Base-by-base conservation (phyloP, 75 land plant genomes). In the Sequoiadendron giganteum region DNA sequence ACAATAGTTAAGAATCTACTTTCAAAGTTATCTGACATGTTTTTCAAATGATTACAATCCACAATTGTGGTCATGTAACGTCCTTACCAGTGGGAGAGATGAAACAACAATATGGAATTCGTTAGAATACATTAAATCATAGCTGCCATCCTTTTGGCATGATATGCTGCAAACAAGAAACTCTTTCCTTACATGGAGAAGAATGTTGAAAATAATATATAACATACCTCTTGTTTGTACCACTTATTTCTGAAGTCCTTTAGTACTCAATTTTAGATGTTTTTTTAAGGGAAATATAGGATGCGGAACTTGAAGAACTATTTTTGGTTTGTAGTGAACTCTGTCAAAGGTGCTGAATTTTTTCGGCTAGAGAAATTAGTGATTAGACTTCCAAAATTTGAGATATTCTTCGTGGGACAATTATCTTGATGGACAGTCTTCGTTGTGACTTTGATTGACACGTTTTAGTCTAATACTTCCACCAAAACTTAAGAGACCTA, bases 131-230 rank as follows among this genome's bases (percentile, higher is more conserved):
- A 49, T 32, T 15, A 25, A 34, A 36, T 56, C 70, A 38, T n/a
- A 83, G 54, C 68, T 58, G 39, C 70, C 34, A 86, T 30, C 40
- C 48, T 82, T 45, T 77, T 38, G 77, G 73, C 89, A 83, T 52
- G 87, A 55, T 16, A 42, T 86, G 86, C 43, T 55, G 43, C 89
- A 49, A 68, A 25, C 58, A 9, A 72, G 76, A n/a, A 77, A 72
- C 65, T 54, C 79, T 75, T 86, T 48, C 86, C 21, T 34, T 56
- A 61, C 38, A 30, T 39, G 89, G 65, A 39, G 86, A 86, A 83
- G 80, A 25, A 82, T 87, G 86, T 83, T 86, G 86, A 87, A 13
- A 45, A 81, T 56, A 70, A 87, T 86, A 19, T 84, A 36, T 84
- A 49, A 28, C 54, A 84, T 36, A 84, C 38, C 38, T 84, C 56